phyloP scores from a whole-genome alignment of 2,329 filamentous ascomycete species.

The Fonsecaea pedrosoi region DNA sequence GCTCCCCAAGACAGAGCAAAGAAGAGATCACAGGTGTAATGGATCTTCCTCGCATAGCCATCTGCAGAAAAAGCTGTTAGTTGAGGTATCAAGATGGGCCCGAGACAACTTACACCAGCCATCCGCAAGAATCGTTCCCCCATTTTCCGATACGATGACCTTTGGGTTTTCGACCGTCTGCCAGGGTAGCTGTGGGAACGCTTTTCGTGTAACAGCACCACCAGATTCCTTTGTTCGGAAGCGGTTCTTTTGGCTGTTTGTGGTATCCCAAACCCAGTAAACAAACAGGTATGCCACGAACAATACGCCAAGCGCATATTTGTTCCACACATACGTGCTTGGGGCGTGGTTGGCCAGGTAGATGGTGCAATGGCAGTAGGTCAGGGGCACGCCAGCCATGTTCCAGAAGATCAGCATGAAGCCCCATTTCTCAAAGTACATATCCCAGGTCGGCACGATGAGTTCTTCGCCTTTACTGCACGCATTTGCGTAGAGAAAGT shows the following conservation, averaged over 20 bases:
- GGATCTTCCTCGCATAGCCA: conserved; percentile 76
- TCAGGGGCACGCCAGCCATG: conserved; percentile 85
- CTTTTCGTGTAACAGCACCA: conserved; percentile 68
- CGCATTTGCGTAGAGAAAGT: conserved; percentile 90
- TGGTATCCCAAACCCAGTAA: conserved; percentile 92
- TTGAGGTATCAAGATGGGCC: conserved; percentile 16
- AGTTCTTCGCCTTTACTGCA: conserved; percentile 91
- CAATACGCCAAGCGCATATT: conserved; percentile 67
- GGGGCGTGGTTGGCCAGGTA: conserved; percentile 86
- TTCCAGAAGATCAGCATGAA: conserved; percentile 99
- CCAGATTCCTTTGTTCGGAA: conserved; percentile 83
- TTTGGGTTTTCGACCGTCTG: conserved; percentile 81
- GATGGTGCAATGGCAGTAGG: conserved; percentile 91
- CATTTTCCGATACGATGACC: conserved; percentile 73
- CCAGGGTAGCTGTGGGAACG: conserved; percentile 92
- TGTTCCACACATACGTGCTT: conserved; percentile 77
- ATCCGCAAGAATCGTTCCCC: conserved; percentile 79
- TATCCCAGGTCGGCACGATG: conserved; percentile 90
- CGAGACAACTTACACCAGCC: conserved; percentile 72
- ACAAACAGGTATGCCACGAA: conserved; percentile 77
- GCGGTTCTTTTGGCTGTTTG: conserved; percentile 91
- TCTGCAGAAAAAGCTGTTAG: conserved; percentile 50
- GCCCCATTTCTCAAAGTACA: conserved; percentile 96
- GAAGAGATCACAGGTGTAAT: conserved; percentile 81
- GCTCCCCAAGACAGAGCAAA: conserved; percentile 80